Conservation (phyloP, 2,329 filamentous ascomycete species). For the Massarina eburnea region DNA sequence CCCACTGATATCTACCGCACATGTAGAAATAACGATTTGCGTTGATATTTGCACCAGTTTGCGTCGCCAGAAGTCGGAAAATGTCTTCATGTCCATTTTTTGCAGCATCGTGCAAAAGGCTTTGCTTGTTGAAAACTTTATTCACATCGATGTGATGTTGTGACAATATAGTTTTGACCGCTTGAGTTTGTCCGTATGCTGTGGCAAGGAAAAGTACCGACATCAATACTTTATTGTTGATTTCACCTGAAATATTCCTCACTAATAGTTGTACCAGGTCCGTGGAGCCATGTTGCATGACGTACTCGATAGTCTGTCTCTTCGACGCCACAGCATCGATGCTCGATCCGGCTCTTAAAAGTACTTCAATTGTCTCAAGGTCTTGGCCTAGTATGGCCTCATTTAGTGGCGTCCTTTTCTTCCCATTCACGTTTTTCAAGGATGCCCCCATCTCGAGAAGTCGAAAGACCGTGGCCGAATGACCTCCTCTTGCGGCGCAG, state of each 20-base stretch:
- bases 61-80: too few species aligned
- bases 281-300: neutral
- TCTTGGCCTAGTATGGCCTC: constrained; percentile 8
- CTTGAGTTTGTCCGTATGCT: neutral
- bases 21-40: neutral
- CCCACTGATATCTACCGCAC: neutral
- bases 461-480: neutral
- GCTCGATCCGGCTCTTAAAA: neutral
- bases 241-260: neutral
- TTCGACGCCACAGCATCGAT: neutral
- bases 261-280: neutral
- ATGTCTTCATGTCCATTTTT: constrained; percentile 1
- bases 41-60: neutral
- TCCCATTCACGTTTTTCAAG: neutral
- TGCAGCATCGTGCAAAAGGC: constrained; percentile 1
- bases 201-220: neutral
- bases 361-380: neutral
- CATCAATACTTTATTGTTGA: neutral
- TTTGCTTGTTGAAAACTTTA: neutral
- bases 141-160: neutral
- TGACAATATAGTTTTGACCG: neutral
- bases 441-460: constrained; percentile 7
- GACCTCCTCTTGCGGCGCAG: constrained; percentile 16
- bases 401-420: constrained; percentile 5
- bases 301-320: neutral